Base-by-base conservation (phyloP, 441 rosid genomes). In the Eutrema salsugineum region DNA sequence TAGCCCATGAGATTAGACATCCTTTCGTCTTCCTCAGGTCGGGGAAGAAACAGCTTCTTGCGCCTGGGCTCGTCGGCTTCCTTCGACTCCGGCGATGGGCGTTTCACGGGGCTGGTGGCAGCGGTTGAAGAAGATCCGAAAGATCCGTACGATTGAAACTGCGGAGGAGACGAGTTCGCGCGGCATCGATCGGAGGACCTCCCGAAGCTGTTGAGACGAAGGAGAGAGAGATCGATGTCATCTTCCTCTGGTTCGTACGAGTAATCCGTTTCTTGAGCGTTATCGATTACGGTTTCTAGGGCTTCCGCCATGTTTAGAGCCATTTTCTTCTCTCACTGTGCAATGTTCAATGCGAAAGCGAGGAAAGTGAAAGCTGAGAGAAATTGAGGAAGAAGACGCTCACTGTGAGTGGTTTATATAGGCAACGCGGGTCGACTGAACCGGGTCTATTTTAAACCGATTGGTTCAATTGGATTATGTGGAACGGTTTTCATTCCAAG, bases 201-300 rank as follows among this genome's bases (percentile, higher is more conserved):
- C 8, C 79, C 75, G 68, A 77, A 71, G 70, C 76, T 77, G 68
- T 77, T 70, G 68, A 77, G 75, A 27, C 76, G 76, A 14, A 77
- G 80, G 50, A 77, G 76, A 9, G 80, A 77, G 10, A 77, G 47
- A 58, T 50, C 72, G 19, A 77, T 70, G 63, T 65, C 71, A 2
- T 71, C 77, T 65, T 71, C 80, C 11, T 71, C 80, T 33, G 63
- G 65, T 28, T 77, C 73, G 77, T 66, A 71, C 11, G 39, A 10
- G 64, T 71, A 66, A 36, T 77, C 64, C 0, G 36, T 5, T 36
- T 65, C 73, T 51, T 53, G 54, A 16, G 64, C 11, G 58, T n/a
- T 59, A 38, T 71, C 58, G 39, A 59, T 43, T 8, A 70, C 15
- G 42, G 59, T 43, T 24, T 61, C 72, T 32, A 67, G 33, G 35